phyloP scores from a whole-genome alignment of 129 eudicot species.

The Chrysanthemum makinoi region DNA sequence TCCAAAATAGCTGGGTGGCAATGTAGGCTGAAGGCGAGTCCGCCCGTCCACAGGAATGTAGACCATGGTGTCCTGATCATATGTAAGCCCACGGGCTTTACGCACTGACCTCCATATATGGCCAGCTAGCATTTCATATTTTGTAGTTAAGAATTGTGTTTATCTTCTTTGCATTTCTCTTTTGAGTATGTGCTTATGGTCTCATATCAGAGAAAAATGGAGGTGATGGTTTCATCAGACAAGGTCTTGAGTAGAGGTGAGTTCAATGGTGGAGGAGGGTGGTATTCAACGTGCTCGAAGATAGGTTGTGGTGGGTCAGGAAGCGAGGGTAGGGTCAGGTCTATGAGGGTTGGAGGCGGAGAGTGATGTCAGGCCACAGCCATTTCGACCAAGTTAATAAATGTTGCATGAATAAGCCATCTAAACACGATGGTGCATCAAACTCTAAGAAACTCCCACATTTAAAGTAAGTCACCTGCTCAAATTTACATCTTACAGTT shows the following conservation, averaged over 20 bases:
- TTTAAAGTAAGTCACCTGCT: neutral
- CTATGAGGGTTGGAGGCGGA: neutral
- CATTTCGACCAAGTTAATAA: neutral
- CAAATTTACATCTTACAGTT: neutral
- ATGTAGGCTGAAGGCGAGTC: neutral
- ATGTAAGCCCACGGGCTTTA: neutral
- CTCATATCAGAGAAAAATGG: too few relatives aligned
- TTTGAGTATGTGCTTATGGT: too few relatives aligned
- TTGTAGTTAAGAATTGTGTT: too few relatives aligned
- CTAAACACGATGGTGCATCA: neutral
- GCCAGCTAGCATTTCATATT: neutral
- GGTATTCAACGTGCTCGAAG: neutral
- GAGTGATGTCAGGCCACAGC: neutral
- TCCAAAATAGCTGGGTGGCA: neutral
- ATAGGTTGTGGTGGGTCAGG: neutral
- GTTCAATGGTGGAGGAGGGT: neutral
- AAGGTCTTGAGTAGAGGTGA: neutral
- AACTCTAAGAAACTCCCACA: constrained; percentile 4
- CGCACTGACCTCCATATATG: neutral
- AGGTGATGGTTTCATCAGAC: neutral
- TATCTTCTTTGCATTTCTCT: too few relatives aligned
- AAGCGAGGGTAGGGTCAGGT: neutral
- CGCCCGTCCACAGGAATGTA: neutral
- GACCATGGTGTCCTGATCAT: neutral
- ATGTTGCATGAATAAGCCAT: neutral